A percentile compares a stretch with the other conserved stretches of the same genome.
phyloP scores from a whole-genome alignment of 108 stramenopile species.

The Fragilaria crotonensis region DNA sequence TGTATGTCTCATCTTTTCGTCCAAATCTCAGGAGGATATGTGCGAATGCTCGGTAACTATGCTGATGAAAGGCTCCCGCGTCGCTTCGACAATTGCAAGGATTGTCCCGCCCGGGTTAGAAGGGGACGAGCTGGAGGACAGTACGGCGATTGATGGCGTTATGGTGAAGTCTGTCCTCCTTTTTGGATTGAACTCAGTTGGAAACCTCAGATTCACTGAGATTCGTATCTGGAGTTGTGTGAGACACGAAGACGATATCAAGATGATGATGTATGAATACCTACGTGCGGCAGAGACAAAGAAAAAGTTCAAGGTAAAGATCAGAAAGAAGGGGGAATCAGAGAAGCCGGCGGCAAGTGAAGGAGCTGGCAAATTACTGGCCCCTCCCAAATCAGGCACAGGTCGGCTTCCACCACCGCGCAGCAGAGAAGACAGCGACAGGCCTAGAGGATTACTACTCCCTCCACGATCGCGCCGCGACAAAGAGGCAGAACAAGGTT shows the following conservation, averaged over 20 bases:
- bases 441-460: slow-evolving; percentile 6
- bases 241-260: slow-evolving; percentile 65
- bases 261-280: slow-evolving; percentile 78
- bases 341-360: not conserved
- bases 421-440: slow-evolving; percentile 12
- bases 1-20: slow-evolving; percentile 59
- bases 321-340: slow-evolving; percentile 44
- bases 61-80: slow-evolving; percentile 44
- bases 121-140: slow-evolving; percentile 33
- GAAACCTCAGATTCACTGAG: slow-evolving; percentile 69
- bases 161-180: slow-evolving; percentile 59
- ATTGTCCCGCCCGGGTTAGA: slow-evolving; percentile 40
- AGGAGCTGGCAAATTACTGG: slow-evolving; percentile 11
- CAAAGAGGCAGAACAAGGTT: not conserved
- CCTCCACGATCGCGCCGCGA: not conserved
- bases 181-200: slow-evolving; percentile 62
- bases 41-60: slow-evolving; percentile 42
- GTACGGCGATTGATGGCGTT: slow-evolving; percentile 47
- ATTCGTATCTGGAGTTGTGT: slow-evolving; percentile 78
- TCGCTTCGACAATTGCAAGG: slow-evolving; percentile 20
- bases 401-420: slow-evolving; percentile 32
- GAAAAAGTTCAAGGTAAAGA: slow-evolving; percentile 78
- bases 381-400: slow-evolving; percentile 21
- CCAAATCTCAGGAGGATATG: slow-evolving; percentile 15
- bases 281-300: slow-evolving; percentile 69